Base-by-base conservation (phyloP, 2,329 filamentous ascomycete species). In the Neophaeococcomyces mojaviensis region DNA sequence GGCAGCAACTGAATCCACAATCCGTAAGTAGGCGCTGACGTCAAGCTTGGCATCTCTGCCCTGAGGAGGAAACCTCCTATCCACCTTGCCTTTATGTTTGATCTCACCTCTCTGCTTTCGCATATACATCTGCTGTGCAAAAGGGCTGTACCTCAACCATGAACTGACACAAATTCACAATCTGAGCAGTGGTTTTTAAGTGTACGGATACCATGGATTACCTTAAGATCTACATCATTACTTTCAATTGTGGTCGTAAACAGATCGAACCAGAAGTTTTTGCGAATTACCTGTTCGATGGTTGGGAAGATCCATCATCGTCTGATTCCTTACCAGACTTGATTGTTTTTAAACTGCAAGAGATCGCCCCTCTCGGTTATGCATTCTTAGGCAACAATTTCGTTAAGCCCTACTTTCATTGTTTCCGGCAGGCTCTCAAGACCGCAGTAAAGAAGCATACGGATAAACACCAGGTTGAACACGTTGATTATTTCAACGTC, bases 301-400 rank as follows among this genome's bases (percentile, higher is more conserved):
- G 68, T 30, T 44, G 41, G 41, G 18, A 44, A 22, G 41, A 44
- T 37, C 41, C 41, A 10, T 74, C 92, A 22, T 59, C 64, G 18
- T 49, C 55, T 40, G 52, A 52, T 50, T 49, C 62, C 13, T 62
- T 83, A 63, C 88, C 73, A 3, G 80, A 84, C 52, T 63, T 86
- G 32, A 67, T 87, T 49, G 77, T 82, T 48, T 67, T 86, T 49
- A 79, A 74, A 13, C 76, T 98, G 15, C 89, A 98, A 66, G 92
- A 98, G 67, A 75, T 96, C 50, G 85, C 89, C 8, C 92, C 92
- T 1, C 76, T 97, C 40, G 77, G 83, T 43, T 80, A 88, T 59
- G 80, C 86, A 19, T 94, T 97, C 63, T 82, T 96, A 37, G 90
- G 90, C 24, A 84, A 86, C 31, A 83, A 85, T 16, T 85, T 86